phyloP scores from a whole-genome alignment of 2,329 filamentous ascomycete species.

The Huntiella moniliformis region DNA sequence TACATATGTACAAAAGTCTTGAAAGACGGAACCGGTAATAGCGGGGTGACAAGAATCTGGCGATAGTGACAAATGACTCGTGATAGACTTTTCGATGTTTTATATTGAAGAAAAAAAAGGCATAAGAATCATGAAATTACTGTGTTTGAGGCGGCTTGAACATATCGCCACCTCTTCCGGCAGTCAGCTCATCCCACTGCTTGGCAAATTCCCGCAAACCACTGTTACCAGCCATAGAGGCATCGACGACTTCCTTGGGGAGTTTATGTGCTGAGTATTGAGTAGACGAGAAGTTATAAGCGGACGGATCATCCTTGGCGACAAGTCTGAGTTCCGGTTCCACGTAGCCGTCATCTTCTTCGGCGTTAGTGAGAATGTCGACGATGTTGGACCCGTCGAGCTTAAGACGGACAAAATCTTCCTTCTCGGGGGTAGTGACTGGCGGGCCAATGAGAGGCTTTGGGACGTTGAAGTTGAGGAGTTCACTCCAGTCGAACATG shows the following conservation, averaged over 20 bases:
- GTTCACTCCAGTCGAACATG: slow-evolving; percentile 76
- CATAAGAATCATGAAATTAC: not conserved
- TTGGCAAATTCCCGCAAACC: slow-evolving; percentile 65
- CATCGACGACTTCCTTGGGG: slow-evolving; percentile 76
- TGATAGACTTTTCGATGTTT: too few relatives aligned
- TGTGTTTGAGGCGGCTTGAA: slow-evolving; percentile 19
- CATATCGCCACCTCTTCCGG: slow-evolving; percentile 22
- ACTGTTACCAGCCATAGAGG: slow-evolving; percentile 47
- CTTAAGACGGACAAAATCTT: slow-evolving; percentile 16
- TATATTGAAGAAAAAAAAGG: too few relatives aligned
- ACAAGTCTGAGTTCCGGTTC: slow-evolving; percentile 69
- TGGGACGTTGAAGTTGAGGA: slow-evolving; percentile 52
- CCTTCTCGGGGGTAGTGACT: slow-evolving; percentile 19
- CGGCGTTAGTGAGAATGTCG: slow-evolving; percentile 15
- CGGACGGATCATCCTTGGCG: slow-evolving; percentile 68
- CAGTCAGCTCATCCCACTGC: slow-evolving; percentile 48
- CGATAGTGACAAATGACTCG: too few relatives aligned
- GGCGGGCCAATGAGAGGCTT: slow-evolving; percentile 34
- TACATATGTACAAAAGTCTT: not conserved
- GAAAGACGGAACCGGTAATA: too few relatives aligned
- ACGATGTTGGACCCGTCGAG: slow-evolving; percentile 13
- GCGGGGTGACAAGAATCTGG: too few relatives aligned
- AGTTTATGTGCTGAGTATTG: slow-evolving; percentile 93
- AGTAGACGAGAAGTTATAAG: slow-evolving; percentile 66
- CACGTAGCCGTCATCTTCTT: slow-evolving; percentile 20